Percentiles rank a stretch among this genome's conserved stretches.
Evolutionary conservation across 371 early-diverging fungal genomes (phyloP).

Genomic region (Syncephalis plumigaleata): DNA sequence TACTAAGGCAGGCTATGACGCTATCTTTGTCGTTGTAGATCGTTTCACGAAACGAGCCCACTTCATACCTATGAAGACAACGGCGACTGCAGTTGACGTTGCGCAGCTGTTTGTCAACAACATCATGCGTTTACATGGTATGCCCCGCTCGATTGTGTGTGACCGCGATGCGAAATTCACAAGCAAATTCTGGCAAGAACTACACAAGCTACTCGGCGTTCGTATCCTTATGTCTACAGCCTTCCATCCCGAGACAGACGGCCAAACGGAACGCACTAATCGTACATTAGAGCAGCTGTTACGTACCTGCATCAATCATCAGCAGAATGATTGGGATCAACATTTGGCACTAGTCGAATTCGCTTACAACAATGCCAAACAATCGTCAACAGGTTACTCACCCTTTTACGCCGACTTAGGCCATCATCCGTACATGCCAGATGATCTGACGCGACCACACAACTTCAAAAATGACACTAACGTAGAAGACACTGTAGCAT

Average conservation of each 20-base stretch:
- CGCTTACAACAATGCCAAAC: conserved; percentile 21
- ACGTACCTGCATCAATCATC: conserved; percentile 13
- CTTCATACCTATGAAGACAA: conserved; percentile 15
- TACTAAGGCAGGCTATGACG: conserved; percentile 11
- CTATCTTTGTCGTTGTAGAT: conserved; percentile 23
- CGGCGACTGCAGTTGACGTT: conserved; percentile 5
- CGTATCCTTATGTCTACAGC: conserved; percentile 3
- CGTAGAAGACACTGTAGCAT: not conserved
- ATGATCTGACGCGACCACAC: no score
- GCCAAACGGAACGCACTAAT: conserved; percentile 30
- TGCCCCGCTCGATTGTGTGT: no score
- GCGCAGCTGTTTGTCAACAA: no score
- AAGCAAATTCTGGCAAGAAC: no score
- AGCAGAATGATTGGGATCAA: conserved; percentile 24
- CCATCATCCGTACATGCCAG: not conserved
- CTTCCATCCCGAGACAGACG: conserved; percentile 27
- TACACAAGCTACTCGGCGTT: not conserved
- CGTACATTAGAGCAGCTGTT: conserved; percentile 21
- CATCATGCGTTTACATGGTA: no score
- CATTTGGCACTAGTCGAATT: conserved; percentile 26
- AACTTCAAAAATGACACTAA: not conserved
- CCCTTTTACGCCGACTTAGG: conserved; percentile 15
- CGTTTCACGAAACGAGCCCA: conserved; percentile 22
- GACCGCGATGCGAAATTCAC: no score
- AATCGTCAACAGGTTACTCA: conserved; percentile 10